Evolutionary conservation across 2,329 filamentous ascomycete species (phyloP), one percentile per base, ranked within the genome.

Genomic region (Fusarium sp.): DNA sequence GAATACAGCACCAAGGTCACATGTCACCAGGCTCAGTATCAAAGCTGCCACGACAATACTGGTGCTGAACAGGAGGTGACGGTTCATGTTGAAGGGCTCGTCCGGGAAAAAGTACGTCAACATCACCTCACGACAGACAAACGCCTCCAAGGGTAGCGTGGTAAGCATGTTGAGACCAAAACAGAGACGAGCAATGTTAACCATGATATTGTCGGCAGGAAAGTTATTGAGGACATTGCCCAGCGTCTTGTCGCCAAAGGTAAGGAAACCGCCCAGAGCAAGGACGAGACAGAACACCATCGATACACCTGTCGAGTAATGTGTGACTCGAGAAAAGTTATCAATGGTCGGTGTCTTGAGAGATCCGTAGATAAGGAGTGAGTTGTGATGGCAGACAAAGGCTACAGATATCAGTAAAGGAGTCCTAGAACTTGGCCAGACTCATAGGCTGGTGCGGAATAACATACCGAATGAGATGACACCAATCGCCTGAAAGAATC

Each of bases 181-280:
- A 81, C 93, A 97, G 50, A 99, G 86, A 53, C 96, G 91, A 22
- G 96, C 96, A 60, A 99, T 86, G 79, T 97, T 98, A 76, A 98
- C 94, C 88, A 98, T 91, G 72, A 90, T 85, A 79, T 97, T 98
- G 80, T 96, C 89, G 20, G 89, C 84, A 3, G 94, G 92, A 76
- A 99, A 98, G 82, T 99, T 99, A 84, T 99, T 99, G 74, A 99
- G 89, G 52, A 99, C 93, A 78, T 99, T 99, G 76, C 96, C 96
- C 71, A 94, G 84, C 6, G 96, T 99, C 74, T 90, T 89, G 80
- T 95, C 92, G 66, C 96, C 95, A 75, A 99, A 99, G 19, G 92
- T 94, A 43, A 99, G 85, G 80, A 97, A 98, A 24, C 96, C 96
- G 4, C 90, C 88, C 9, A 97, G 83, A 0, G 93, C 96, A 89